Evolutionary conservation across 306 rosid genomes (phyloP), one percentile per base, ranked within the genome.

Genomic region (Cajanus cajan): DNA sequence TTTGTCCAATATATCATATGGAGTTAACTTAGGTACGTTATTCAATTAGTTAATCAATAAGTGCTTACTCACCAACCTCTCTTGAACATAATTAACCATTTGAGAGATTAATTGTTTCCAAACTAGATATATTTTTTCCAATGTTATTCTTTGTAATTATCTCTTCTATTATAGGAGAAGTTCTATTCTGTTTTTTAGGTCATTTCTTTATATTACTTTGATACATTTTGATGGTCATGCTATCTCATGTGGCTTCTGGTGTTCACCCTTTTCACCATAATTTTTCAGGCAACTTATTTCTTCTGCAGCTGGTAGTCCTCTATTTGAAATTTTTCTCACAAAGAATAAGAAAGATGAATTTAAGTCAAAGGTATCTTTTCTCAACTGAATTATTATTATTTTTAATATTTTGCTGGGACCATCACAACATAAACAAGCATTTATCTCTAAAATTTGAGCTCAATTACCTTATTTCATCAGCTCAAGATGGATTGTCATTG

Each of bases 261-360:
- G 31, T 37, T 64, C 31, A 64, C 16, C 68, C 71, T 15, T n/a
- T 64, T 64, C 71, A 16, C 48, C 14, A 5, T 37, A 39, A 64
- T 64, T 64, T 64, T 64, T 9, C 48, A 64, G 71, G 50, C 50
- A 36, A 18, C 71, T 64, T 64, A 48, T n/a, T 64, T 36, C 48
- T 37, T 36, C 50, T 37, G 71, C 71, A 16, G 31, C 9, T 16
- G 71, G 71, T 36, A 48, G 36, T 66, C 71, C 71, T 66, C 33
- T 66, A 64, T 66, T 66, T 66, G 71, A 39, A 40, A 10, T 66
- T 40, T 66, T 66, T 37, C 48, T 64, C 16, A 37, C 28, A 0
- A 37, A 64, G 48, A 64, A 37, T 18, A 37, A 64, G 48, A 64
- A 37, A 16, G 71, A 31, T 37, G 48, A 64, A 64, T 64, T 64